Evolutionary conservation across 2,329 filamentous ascomycete genomes (phyloP).

Genomic region (Drechmeria coniospora): DNA sequence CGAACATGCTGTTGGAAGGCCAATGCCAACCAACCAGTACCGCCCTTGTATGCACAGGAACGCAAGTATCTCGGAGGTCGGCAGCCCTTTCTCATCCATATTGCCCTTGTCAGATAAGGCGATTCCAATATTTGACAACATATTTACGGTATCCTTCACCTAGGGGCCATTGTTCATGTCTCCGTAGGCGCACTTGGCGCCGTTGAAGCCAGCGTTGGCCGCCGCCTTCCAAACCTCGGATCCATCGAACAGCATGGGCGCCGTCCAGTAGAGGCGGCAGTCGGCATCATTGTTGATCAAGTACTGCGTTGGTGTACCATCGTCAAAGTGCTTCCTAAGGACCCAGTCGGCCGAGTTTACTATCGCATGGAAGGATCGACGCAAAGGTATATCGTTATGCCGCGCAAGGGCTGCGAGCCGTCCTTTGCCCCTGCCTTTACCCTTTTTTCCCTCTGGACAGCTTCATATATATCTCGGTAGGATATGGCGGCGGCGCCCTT

Average conservation of each 20-base stretch:
- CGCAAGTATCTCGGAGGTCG: too few relatives aligned
- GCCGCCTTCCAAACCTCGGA: constrained; percentile 30
- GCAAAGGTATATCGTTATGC: constrained; percentile 17
- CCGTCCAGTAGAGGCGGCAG: constrained; percentile 36
- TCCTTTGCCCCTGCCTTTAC: too few relatives aligned
- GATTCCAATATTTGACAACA: too few relatives aligned
- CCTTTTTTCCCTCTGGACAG: constrained; percentile 12
- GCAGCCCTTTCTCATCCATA: too few relatives aligned
- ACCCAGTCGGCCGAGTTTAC: constrained; percentile 26
- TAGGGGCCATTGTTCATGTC: too few relatives aligned
- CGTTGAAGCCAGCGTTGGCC: constrained; percentile 23
- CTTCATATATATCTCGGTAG: constrained; percentile 12
- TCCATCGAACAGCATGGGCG: constrained; percentile 29
- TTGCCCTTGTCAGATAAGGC: too few relatives aligned
- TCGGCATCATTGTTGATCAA: constrained; percentile 30
- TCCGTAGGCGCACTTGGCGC: constrained; percentile 23
- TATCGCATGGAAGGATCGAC: constrained; percentile 16
- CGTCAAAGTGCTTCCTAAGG: constrained; percentile 17
- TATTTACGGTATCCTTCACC: too few relatives aligned
- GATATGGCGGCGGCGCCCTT: constrained; percentile 33
- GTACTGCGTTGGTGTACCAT: constrained; percentile 31
- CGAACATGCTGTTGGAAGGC: too few relatives aligned
- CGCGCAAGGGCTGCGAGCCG: constrained; percentile 12
- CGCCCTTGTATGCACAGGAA: too few relatives aligned
- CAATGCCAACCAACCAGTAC: too few relatives aligned